These are phyloP conservation scores for Elongisporangium undulatum DNA, from an alignment of 352 stramenopile genomes.

Conservation along the genomic window DNA sequence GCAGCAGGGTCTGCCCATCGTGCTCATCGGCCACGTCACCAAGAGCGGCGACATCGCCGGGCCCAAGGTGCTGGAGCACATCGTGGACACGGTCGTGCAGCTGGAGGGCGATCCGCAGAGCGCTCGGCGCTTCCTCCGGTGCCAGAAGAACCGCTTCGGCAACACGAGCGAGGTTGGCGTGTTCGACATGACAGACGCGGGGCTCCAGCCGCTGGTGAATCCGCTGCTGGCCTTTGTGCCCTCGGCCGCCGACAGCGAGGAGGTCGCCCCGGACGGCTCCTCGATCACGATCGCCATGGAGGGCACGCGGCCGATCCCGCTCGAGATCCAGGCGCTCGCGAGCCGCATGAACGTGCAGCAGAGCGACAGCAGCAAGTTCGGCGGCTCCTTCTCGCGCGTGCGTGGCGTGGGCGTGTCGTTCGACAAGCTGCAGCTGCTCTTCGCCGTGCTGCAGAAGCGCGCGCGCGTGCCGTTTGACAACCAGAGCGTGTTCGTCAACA, in stretches of 20 bases:
- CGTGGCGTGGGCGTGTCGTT: constrained; percentile 75
- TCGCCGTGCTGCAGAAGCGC: constrained; percentile 96
- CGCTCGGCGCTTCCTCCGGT: constrained; percentile 87
- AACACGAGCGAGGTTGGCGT: constrained; percentile 95
- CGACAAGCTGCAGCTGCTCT: constrained; percentile 91
- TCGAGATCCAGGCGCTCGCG: constrained; percentile 94
- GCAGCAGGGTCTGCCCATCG: constrained; percentile 85
- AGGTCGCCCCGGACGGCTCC: constrained; percentile 60
- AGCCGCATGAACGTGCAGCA: constrained; percentile 26
- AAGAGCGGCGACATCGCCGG: constrained; percentile 96
- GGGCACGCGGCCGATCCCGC: constrained; percentile 89
- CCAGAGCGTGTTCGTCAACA: constrained; percentile 84
- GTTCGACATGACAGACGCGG: constrained; percentile 91
- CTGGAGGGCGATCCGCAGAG: constrained; percentile 90
- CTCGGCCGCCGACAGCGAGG: constrained; percentile 14
- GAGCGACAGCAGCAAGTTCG: constrained; percentile 17
- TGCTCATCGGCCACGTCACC: constrained; percentile 96
- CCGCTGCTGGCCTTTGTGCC: constrained; percentile 82
- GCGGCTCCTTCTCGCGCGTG: constrained; percentile 48
- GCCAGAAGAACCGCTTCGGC: constrained; percentile 96
- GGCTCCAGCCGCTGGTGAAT: constrained; percentile 73
- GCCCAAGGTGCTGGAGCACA: constrained; percentile 88
- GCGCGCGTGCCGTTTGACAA: constrained; percentile 66
- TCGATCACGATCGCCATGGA: constrained; percentile 92
- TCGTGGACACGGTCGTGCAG: constrained; percentile 95